Base-by-base conservation (phyloP, 2,329 filamentous ascomycete genomes). In the Pyrenophora tritici-repentis region DNA sequence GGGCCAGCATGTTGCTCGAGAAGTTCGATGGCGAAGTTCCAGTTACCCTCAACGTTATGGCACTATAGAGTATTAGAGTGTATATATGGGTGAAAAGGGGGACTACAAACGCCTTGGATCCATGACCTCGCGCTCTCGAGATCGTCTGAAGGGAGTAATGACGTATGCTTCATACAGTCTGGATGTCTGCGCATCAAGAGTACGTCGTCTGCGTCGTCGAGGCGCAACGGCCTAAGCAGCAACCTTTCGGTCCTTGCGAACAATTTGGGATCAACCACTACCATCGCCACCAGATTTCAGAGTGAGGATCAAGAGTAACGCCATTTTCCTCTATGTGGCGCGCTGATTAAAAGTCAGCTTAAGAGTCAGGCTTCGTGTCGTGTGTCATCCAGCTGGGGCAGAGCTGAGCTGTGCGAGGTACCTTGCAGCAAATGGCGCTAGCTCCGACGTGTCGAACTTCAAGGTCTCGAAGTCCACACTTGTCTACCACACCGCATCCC, bases 91-190 rank as follows among this genome's bases (percentile, higher is more conserved):
- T 3, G 14, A 20, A 8, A 24, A 16, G 8, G 13, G 7, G 26
- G 6, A 5, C 13, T 7, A 22, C 48, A 42, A 42, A 52, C 49
- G 17, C 62, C 74, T 62, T 59, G 67, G n/a, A 77, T 70, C 76
- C 75, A 78, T 43, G 62, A 60, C 43, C 55, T 63, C 2, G 61
- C 61, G 34, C 58, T 61, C 31, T 68, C 59, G n/a, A 68, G 58
- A 59, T 86, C 81, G 43, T 78, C 71, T 5, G 79, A 80, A 1
- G 81, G 73, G n/a, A 84, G 65, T 26, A 75, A 77, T 9, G 45
- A 62, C 45, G 85, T 85, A 77, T 80, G 86, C 47, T 70, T 68
- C 86, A 89, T 89, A 39, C 86, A 82, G 58, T 86, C 83, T 4
- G 79, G 77, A 64, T 86, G 77, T 12, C 75, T 76, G 18, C 86